Evolutionary conservation across 2,329 filamentous ascomycete species (phyloP).

Genomic region (Ophiostoma triangulosporum): DNA sequence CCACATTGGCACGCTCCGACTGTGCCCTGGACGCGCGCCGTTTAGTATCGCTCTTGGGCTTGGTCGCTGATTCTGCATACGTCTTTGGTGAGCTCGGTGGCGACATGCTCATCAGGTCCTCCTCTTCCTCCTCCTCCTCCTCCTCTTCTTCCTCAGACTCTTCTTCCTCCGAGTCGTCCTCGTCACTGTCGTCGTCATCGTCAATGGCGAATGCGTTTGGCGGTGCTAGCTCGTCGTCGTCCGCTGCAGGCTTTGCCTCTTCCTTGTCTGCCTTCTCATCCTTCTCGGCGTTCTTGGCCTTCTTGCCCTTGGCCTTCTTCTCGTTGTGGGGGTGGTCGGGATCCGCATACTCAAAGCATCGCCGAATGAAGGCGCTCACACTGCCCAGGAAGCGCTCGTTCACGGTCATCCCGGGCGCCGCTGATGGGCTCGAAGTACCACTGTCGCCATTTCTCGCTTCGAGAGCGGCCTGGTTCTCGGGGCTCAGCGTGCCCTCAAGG

Average conservation of each 20-base stretch:
- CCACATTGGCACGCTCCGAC: conserved; percentile 66
- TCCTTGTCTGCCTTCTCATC: not conserved
- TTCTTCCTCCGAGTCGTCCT: conserved; percentile 51
- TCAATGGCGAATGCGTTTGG: conserved; percentile 58
- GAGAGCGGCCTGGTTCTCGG: conserved; percentile 45
- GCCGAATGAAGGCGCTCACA: conserved; percentile 86
- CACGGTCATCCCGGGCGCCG: conserved; percentile 39
- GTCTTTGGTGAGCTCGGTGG: conserved; percentile 25
- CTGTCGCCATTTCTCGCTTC: conserved; percentile 6
- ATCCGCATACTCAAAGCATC: conserved; percentile 97
- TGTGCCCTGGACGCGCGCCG: conserved; percentile 44
- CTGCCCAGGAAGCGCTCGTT: conserved; percentile 87
- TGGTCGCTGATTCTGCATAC: conserved; percentile 18
- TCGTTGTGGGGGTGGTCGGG: conserved; percentile 63
- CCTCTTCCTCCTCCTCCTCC: conserved; percentile 19
- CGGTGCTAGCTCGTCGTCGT: conserved; percentile 21
- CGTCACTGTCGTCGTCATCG: conserved; percentile 50
- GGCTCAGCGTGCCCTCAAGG: conserved; percentile 58
- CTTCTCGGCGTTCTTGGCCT: not conserved
- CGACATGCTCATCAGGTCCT: conserved; percentile 46
- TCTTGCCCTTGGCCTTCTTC: not conserved
- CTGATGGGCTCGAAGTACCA: conserved; percentile 15
- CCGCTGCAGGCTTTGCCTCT: conserved; percentile 7
- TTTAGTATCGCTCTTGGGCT: conserved; percentile 16
- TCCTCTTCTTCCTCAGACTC: conserved; percentile 26